phyloP scores from a whole-genome alignment of 73 alveolate genomes.

The Stentor roeselii region DNA sequence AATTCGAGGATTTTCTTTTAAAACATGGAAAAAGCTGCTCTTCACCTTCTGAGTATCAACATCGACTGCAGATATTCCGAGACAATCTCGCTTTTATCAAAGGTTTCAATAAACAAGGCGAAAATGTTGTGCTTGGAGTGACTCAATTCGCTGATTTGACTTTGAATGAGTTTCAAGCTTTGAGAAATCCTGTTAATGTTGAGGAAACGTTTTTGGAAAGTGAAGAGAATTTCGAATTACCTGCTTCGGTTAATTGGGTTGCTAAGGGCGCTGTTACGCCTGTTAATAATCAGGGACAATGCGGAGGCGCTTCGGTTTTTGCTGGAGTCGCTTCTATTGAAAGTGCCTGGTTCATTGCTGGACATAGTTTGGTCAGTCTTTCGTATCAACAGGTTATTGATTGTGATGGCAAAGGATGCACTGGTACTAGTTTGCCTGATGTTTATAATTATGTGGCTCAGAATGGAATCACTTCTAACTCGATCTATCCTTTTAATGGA shows the following conservation, averaged over 20 bases:
- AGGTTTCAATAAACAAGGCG: too few species aligned
- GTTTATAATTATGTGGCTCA: slow-evolving; percentile 40
- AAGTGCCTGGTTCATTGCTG: slow-evolving; percentile 11
- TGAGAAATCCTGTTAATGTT: too few species aligned
- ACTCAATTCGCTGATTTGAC: too few species aligned
- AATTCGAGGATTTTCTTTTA: too few species aligned
- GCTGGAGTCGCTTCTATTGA: slow-evolving; percentile 56
- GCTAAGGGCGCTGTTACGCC: slow-evolving; percentile 43
- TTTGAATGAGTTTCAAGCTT: too few species aligned
- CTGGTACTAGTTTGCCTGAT: slow-evolving; percentile 73
- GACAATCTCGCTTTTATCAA: too few species aligned
- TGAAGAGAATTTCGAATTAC: not conserved
- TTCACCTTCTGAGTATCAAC: too few species aligned
- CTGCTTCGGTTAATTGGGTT: slow-evolving; percentile 54
- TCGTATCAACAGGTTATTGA: slow-evolving; percentile 77
- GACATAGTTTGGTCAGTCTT: not conserved
- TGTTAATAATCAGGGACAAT: slow-evolving; percentile 43
- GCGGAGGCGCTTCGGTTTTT: slow-evolving; percentile 61
- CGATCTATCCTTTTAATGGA: slow-evolving; percentile 6
- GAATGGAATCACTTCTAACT: not conserved
- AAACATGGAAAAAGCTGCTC: too few species aligned
- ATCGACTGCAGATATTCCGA: too few species aligned
- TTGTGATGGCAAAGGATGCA: slow-evolving; percentile 82
- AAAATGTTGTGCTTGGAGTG: too few species aligned
- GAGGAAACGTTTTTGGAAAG: too few species aligned